Percentiles rank a stretch among this genome's conserved stretches.
Conservation (phyloP, 108 stramenopile genomes). For the Cyclotella baltica region DNA sequence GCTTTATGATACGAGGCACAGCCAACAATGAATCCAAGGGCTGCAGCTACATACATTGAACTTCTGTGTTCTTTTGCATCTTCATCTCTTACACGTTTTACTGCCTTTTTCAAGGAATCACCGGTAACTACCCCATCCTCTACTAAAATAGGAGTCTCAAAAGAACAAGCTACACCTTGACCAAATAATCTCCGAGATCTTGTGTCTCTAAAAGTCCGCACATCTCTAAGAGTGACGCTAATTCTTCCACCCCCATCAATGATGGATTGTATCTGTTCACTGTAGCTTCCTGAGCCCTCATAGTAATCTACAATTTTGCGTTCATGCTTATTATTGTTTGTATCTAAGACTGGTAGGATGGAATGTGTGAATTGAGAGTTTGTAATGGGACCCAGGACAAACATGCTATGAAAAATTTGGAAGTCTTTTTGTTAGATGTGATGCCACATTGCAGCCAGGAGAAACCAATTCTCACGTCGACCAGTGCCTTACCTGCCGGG, state of each 20-base stretch:
- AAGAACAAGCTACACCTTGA: conserved; percentile 55
- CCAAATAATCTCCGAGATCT: conserved; percentile 68
- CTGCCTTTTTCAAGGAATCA: conserved; percentile 23
- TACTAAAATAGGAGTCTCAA: conserved; percentile 9
- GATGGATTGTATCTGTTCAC: neutral
- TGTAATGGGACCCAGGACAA: conserved; percentile 77
- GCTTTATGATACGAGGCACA: conserved; percentile 30
- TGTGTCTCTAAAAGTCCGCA: conserved; percentile 67
- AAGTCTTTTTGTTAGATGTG: neutral
- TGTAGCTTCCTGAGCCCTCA: neutral
- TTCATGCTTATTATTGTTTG: conserved; percentile 6
- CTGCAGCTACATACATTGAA: conserved; percentile 42
- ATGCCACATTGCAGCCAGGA: neutral
- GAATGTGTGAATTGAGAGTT: conserved; percentile 79
- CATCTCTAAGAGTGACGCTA: conserved; percentile 75
- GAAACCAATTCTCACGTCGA: neutral
- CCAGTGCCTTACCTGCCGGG: conserved; percentile 31
- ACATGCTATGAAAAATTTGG: conserved; percentile 47
- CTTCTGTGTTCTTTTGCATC: conserved; percentile 50
- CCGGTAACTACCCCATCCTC: conserved; percentile 28
- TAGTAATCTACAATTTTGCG: neutral
- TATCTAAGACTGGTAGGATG: conserved; percentile 55
- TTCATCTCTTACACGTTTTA: conserved; percentile 22
- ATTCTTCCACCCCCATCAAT: conserved; percentile 56
- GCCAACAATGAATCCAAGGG: conserved; percentile 48